Evolutionary conservation across 129 eudicot species (phyloP).

Genomic region (Sambucus nigra): DNA sequence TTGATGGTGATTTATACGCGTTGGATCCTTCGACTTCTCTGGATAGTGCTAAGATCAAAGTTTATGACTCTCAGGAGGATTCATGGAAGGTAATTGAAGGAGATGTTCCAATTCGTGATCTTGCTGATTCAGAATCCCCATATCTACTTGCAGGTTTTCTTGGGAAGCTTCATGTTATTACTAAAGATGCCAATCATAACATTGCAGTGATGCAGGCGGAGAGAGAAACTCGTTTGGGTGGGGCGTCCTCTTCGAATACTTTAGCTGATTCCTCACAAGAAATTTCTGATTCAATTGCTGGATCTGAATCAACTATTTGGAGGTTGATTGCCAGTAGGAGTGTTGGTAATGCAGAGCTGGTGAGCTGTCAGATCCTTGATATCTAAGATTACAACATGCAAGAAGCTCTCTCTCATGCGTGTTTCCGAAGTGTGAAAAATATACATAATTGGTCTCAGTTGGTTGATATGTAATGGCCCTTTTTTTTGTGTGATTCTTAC

Average conservation of each 20-base stretch:
- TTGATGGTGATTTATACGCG: constrained; percentile 79
- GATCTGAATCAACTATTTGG: constrained; percentile 46
- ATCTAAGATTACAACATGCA: constrained; percentile 24
- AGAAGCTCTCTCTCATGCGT: constrained; percentile 1
- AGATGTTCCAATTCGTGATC: constrained; percentile 69
- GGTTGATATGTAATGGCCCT: too few relatives aligned
- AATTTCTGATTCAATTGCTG: constrained; percentile 20
- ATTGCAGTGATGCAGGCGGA: constrained; percentile 72
- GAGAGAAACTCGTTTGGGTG: constrained; percentile 14
- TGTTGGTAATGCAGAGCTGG: constrained; percentile 65
- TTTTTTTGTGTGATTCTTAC: too few relatives aligned
- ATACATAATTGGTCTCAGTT: too few relatives aligned
- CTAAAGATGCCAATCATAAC: constrained; percentile 67
- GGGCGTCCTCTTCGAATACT: constrained; percentile 18
- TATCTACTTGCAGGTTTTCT: constrained; percentile 64
- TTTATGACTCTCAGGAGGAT: constrained; percentile 64
- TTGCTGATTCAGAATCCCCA: constrained; percentile 80
- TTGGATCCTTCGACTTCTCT: constrained; percentile 73
- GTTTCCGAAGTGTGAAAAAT: too few relatives aligned
- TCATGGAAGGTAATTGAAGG: constrained; percentile 82
- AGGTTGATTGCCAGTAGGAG: constrained; percentile 49
- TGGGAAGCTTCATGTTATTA: constrained; percentile 82
- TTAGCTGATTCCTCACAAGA: constrained; percentile 21
- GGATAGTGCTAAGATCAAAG: constrained; percentile 81
- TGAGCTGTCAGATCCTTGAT: constrained; percentile 86